Evolutionary conservation across 164 flowering plant species (phyloP), one percentile per base, ranked within the genome.

Genomic region (Saururus chinensis): DNA sequence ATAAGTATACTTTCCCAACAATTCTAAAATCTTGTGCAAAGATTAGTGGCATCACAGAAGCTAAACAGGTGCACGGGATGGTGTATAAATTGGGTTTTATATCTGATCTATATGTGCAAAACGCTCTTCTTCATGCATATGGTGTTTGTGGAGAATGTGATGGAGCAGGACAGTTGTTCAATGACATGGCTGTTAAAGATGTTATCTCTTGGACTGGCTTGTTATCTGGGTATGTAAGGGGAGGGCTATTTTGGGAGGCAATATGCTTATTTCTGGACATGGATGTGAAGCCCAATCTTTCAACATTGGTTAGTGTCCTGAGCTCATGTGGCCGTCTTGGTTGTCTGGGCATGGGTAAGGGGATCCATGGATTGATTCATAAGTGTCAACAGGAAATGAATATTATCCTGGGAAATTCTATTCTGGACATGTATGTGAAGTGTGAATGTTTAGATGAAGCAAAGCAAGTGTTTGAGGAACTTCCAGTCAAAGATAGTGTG

Each of bases 121-220:
- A 76, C 62, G 71, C 79, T 17, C 73, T 84, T 1, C 53, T 80
- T 2, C 76, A 77, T 76, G 60, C 71, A 1, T 84, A 80, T 62
- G 22, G 80, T 52, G 71, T 69, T 23, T 84, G 82, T 60, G 74
- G 81, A 0, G 62, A 76, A n/a, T 73, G 40, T 51, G 56, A 58
- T 40, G 49, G 51, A 64, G 84, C 82, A 0, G 3, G 68, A 22
- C 64, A 40, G 25, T 52, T 81, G 79, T 85, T 85, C 58, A 85
- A 76, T 75, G 85, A 76, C 64, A 82, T 81, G 79, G 64, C 30
- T 59, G 72, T 60, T 21, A 79, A 78, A 73, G 83, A 82, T 68
- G 85, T 80, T 24, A 80, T 82, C 0, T 74, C 87, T 40, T 79
- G 84, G 85, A 77, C 77, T 22, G 69, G 83, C 42, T 60, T 82